These are phyloP conservation scores for Straminergon stramineum DNA, from an alignment of 225 moss, liverwort and hornwort genomes.

Conservation along the genomic window DNA sequence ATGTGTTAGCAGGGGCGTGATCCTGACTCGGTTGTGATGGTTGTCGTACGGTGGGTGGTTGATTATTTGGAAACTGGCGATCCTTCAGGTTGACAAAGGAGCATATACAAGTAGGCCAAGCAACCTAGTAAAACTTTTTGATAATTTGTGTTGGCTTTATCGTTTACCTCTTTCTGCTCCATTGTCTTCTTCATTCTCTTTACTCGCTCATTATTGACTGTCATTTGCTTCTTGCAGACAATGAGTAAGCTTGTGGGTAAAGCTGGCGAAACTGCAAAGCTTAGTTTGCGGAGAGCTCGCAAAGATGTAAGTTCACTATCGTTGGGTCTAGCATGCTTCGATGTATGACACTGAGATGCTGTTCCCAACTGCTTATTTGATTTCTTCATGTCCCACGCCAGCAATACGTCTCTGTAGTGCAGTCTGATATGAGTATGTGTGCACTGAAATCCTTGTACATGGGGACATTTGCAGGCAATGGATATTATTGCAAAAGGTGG, in stretches of 20 bases:
- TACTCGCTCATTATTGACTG: neutral
- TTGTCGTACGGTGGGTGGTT: slow-evolving; percentile 34
- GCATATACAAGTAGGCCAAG: slow-evolving; percentile 57
- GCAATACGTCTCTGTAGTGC: neutral
- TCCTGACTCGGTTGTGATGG: slow-evolving; percentile 60
- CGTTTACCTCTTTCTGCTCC: neutral
- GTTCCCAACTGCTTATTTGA: neutral
- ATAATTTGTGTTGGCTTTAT: neutral
- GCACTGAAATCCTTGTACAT: neutral
- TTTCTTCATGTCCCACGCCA: neutral
- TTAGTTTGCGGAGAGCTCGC: slow-evolving; percentile 76
- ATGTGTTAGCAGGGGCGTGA: slow-evolving; percentile 47
- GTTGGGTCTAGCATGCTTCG: neutral
- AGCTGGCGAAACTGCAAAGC: slow-evolving; percentile 81
- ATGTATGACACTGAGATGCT: neutral
- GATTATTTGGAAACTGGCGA: slow-evolving; percentile 10
- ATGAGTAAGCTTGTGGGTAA: slow-evolving; percentile 85
- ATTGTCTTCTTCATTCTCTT: neutral
- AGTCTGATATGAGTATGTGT: neutral
- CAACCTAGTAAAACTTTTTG: neutral
- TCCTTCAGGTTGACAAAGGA: slow-evolving; percentile 82
- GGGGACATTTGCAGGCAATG: slow-evolving; percentile 41
- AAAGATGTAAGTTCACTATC: slow-evolving; percentile 60
- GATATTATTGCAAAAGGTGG: slow-evolving; percentile 43
- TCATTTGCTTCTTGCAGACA: slow-evolving; percentile 25